Conservation (phyloP, 345 rosid species). For the Schrenkiella parvula region DNA sequence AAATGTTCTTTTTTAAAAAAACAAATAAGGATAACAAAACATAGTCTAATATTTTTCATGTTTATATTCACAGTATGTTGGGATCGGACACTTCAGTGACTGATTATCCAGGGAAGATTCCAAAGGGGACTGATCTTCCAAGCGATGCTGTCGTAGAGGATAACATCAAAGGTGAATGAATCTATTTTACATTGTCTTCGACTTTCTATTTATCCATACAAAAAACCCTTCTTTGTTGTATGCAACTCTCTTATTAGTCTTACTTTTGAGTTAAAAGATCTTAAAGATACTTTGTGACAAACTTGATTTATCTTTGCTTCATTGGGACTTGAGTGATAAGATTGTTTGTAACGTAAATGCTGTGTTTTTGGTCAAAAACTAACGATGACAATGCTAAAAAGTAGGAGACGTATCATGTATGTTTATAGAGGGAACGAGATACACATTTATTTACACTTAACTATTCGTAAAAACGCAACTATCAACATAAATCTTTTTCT, state of each 20-base stretch:
- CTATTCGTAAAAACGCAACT: background rate
- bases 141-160: conserved; percentile 38
- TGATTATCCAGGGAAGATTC: conserved; percentile 83
- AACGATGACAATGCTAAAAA: background rate
- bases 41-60: background rate
- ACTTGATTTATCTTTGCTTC: conserved; percentile 5
- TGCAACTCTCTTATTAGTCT: conserved; percentile 21
- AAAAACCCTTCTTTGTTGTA: conserved; percentile 10
- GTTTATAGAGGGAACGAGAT: no score
- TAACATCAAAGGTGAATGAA: conserved; percentile 22
- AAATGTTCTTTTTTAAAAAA: background rate
- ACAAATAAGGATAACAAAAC: background rate
- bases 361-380: background rate
- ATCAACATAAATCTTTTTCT: background rate
- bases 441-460: background rate
- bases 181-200: conserved; percentile 6
- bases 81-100: conserved; percentile 60
- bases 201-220: conserved; percentile 9
- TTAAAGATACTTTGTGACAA: background rate
- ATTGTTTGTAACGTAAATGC: background rate
- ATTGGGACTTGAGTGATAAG: background rate
- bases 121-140: conserved; percentile 53
- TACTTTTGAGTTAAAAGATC: background rate
- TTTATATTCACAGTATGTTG: conserved; percentile 46
- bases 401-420: no score